phyloP scores from a whole-genome alignment of 148 eudicot species.

The Rhododendron molle region DNA sequence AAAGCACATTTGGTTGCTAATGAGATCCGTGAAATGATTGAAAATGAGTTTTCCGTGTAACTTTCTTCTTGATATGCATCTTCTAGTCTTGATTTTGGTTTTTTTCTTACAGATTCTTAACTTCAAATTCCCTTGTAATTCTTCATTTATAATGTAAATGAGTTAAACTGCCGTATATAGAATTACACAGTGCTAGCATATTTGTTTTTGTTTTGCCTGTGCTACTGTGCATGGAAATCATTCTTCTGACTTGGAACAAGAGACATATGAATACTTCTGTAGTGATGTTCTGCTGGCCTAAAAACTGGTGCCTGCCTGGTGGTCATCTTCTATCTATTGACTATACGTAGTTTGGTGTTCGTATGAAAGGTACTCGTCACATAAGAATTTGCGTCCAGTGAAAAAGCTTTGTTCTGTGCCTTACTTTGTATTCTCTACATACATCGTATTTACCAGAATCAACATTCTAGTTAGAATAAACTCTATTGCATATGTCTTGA shows the following conservation, averaged over 20 bases:
- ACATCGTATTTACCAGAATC: neutral
- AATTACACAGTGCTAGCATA: neutral
- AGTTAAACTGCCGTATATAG: neutral
- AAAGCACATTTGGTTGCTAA: slow-evolving; percentile 55
- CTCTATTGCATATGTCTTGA: neutral
- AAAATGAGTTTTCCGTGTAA: slow-evolving; percentile 23
- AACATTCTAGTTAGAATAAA: neutral
- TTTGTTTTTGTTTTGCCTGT: neutral
- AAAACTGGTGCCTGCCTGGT: neutral
- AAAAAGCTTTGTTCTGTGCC: neutral
- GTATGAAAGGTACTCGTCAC: neutral
- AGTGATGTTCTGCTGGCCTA: neutral
- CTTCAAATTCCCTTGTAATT: neutral
- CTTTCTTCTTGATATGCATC: neutral
- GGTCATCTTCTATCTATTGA: neutral
- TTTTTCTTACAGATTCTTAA: neutral
- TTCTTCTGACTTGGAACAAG: neutral
- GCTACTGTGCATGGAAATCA: neutral
- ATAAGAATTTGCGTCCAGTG: neutral
- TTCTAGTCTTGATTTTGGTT: neutral
- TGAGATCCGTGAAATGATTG: slow-evolving; percentile 63
- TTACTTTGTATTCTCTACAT: neutral
- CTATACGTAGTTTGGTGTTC: neutral
- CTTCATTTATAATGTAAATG: neutral
- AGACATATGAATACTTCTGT: neutral